Evolutionary conservation across 2,329 filamentous ascomycete genomes (phyloP), one percentile per base, ranked within the genome.

Genomic region (Trichoderma cornu-damae): DNA sequence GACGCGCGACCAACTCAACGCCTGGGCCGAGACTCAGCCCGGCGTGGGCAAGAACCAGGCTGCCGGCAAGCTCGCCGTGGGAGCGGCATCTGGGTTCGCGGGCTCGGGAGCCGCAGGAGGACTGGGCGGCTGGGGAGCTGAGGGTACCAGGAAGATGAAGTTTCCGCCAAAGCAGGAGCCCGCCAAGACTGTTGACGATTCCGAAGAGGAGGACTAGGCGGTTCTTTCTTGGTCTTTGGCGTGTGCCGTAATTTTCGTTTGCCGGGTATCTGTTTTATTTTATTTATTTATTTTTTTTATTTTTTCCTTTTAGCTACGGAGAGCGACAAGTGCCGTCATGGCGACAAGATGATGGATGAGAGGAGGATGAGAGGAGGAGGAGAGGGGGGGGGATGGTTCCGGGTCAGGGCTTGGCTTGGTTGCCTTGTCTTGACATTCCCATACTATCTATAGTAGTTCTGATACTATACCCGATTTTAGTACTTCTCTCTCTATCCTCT

Each of bases 1-100:
- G 61, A 64, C 63, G 28, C 68, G 69, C 37, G 66, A 65, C 2
- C 65, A 71, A 62, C 65, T 77, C 51, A 64, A 67, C 20, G 32
- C 63, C 2, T 75, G 74, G 73, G 69, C 70, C n/a, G 70, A 69
- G 22, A 65, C 64, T 3, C 63, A 67, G 24, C 73, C 74, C 1
- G 73, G 72, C 14, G 73, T 77, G 4, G 75, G 66, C 34, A 70
- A 67, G 52, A 74, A 77, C 55, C 72, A 73, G 56, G 63, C 70
- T 18, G 71, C 73, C 3, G 72, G 73, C 6, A 70, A 62, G 4
- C 52, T 71, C 4, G 57, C 63, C 16, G 52, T 64, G 24, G 74
- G 74, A 2, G 46, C 62, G 3, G 48, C 66, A 1, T 61, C 66
- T 11, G 69, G 73, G 1, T 58, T 74, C 2, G 69, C 60, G 1